phyloP scores from a whole-genome alignment of 306 rosid species.

The Quercus parvula region DNA sequence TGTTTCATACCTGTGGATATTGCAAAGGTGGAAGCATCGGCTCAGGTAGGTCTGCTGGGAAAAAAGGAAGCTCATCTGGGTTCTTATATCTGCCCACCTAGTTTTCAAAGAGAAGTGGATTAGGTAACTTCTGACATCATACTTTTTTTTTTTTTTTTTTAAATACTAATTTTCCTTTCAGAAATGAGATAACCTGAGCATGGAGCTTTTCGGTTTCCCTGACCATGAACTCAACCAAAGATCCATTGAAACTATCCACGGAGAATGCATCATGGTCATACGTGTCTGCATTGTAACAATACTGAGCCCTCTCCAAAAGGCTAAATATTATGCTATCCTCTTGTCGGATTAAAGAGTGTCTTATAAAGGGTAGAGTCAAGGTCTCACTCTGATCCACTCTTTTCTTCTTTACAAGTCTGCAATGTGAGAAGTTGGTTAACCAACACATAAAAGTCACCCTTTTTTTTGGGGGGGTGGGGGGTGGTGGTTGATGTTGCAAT shows the following conservation, averaged over 20 bases:
- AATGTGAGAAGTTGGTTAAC: slow-evolving; percentile 2
- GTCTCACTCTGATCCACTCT: slow-evolving; percentile 57
- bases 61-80: slow-evolving; percentile 71
- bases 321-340: slow-evolving; percentile 68
- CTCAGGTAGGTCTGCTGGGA: slow-evolving; percentile 37
- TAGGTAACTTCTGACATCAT: slow-evolving; percentile 1
- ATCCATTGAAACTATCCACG: slow-evolving; percentile 49
- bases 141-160: background rate
- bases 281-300: slow-evolving; percentile 42
- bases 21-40: slow-evolving; percentile 60
- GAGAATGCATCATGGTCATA: slow-evolving; percentile 50
- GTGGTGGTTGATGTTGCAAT: background rate
- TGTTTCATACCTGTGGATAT: slow-evolving; percentile 54
- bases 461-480: background rate
- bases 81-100: slow-evolving; percentile 71
- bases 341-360: slow-evolving; percentile 50
- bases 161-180: background rate
- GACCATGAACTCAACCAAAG: slow-evolving; percentile 64
- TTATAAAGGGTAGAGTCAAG: slow-evolving; percentile 50
- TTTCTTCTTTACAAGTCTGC: slow-evolving; percentile 29
- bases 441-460: background rate
- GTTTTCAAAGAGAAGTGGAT: slow-evolving; percentile 19
- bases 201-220: slow-evolving; percentile 64
- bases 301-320: slow-evolving; percentile 67
- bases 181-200: slow-evolving; percentile 47